These are phyloP conservation scores for Ananas comosus DNA, from an alignment of 176 grass and related monocot species.

Conservation along the genomic window DNA sequence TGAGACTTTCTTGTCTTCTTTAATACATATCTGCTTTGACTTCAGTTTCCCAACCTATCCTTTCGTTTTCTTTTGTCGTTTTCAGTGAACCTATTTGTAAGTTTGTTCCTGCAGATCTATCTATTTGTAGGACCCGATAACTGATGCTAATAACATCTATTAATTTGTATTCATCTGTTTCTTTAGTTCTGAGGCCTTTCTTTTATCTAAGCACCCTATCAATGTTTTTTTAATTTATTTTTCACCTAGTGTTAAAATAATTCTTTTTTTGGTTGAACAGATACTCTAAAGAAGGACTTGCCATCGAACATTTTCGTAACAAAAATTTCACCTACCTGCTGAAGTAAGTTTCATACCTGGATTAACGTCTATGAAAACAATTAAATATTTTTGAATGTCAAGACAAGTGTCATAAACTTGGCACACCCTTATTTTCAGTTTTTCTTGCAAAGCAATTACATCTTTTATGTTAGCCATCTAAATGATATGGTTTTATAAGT, in stretches of 20 bases:
- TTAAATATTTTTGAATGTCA: background rate
- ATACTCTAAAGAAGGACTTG: constrained; percentile 68
- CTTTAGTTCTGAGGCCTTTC: no score
- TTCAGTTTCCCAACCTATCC: background rate
- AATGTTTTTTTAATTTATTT: background rate
- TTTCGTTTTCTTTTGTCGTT: background rate
- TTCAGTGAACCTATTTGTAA: background rate
- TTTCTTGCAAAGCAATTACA: background rate
- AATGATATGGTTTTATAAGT: background rate
- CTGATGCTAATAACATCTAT: background rate
- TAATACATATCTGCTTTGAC: no score
- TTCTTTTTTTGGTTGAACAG: constrained; percentile 24
- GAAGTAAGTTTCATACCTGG: constrained; percentile 46
- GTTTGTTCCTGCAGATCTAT: background rate
- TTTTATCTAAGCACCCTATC: background rate
- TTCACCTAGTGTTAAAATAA: background rate
- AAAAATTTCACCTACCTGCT: constrained; percentile 85
- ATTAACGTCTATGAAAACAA: background rate
- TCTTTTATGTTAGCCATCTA: background rate
- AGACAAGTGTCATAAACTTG: background rate
- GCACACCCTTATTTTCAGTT: background rate
- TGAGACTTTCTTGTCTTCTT: no score
- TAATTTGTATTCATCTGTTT: no score
- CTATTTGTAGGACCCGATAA: background rate
- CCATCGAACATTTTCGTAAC: constrained; percentile 18